These are phyloP conservation scores for Paspalum vaginatum DNA, from an alignment of 176 grass and related monocot genomes.

Conservation along the genomic window DNA sequence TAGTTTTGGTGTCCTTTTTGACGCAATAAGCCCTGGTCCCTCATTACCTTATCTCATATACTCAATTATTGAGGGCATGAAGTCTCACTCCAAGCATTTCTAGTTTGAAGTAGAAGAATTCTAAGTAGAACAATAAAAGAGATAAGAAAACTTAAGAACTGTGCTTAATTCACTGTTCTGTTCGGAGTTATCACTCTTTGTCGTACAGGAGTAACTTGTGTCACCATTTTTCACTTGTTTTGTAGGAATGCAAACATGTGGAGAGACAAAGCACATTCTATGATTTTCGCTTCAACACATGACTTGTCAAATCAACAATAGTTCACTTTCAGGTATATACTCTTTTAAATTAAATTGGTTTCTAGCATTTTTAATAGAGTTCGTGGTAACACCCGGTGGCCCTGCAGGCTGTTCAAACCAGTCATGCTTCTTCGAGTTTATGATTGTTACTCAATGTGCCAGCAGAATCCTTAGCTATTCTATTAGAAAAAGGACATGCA, in stretches of 20 bases:
- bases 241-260: slow-evolving; percentile 70
- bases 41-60: background rate
- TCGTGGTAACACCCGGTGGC: background rate
- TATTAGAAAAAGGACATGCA: background rate
- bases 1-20: too few species aligned
- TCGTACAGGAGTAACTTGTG: background rate
- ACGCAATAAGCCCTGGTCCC: background rate
- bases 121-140: background rate
- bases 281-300: slow-evolving; percentile 83
- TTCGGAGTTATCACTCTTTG: background rate
- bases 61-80: background rate
- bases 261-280: slow-evolving; percentile 52
- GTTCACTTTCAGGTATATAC: slow-evolving; percentile 85
- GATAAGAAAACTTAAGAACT: background rate
- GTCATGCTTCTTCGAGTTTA: background rate
- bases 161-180: background rate
- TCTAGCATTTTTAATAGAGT: background rate
- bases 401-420: background rate
- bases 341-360: slow-evolving; percentile 21
- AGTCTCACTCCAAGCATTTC: background rate
- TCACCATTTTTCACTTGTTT: background rate
- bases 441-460: background rate
- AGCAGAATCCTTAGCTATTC: background rate
- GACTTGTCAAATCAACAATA: slow-evolving; percentile 67
- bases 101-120: background rate